Evolutionary conservation across 306 rosid species (phyloP), one percentile per base, ranked within the genome.

Genomic region (Glycine latifolia): DNA sequence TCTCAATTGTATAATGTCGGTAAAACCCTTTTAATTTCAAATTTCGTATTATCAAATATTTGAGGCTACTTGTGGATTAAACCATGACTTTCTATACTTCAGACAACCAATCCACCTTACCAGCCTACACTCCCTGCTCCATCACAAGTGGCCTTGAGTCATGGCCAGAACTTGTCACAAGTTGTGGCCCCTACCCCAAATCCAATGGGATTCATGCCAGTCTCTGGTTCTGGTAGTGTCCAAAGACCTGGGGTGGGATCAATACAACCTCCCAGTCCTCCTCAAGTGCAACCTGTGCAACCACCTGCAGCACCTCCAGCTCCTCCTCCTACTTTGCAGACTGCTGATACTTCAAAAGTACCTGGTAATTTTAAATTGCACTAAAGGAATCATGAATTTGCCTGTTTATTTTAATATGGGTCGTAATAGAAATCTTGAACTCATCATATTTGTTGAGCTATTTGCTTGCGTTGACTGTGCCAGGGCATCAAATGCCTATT

Each of bases 1-100:
- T 92, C 97, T 87, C 98, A 93, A 84, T 83, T 96, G 90, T 96
- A 96, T 84, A 91, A 94, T 84, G 99, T 95, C 56, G 16, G 97
- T 87, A 71, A 71, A 14, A 47, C 69, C 65, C 50, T 52, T 65
- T 77, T 56, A 13, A 56, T 81, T 35, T 84, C 54, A 31, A 66
- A 75, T 26, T 26, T 17, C 31, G 20, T 69, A 13, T 69, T 60
- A 76, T 61, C 66, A 62, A 82, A 62, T 58, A 62, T n/a, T 81
- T 69, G 16, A 52, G 50, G 71, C 76, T 75, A 56, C 75, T 49
- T 12, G 62, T n/a, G 9, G 60, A 10, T 84, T 50, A 86, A 70
- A 48, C 58, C 72, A 50, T 62, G 20, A 8, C 26, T 79, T 52
- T 48, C 77, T 87, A 43, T 89, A 39, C 76, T 88, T 83, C 89